These are phyloP conservation scores for Cytospora paraplurivora DNA, from an alignment of 2,329 filamentous ascomycete genomes.

Conservation along the genomic window DNA sequence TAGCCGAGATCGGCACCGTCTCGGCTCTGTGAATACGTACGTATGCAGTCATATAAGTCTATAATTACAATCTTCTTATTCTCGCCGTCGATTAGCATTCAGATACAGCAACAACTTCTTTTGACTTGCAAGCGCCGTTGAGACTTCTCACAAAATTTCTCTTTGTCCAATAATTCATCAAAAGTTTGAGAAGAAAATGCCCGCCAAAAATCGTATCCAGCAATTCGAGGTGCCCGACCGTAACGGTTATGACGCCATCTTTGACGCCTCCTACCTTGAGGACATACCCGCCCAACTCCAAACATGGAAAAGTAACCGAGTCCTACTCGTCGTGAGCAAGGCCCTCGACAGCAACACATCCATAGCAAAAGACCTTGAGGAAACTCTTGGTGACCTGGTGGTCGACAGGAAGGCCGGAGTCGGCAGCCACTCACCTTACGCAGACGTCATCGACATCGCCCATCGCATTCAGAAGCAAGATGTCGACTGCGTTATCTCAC, in stretches of 20 bases:
- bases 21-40: neutral
- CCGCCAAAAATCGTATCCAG: neutral
- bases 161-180: neutral
- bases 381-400: neutral
- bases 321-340: neutral
- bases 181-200: neutral
- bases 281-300: neutral
- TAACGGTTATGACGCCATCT: neutral
- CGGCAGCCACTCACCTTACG: neutral
- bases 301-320: neutral
- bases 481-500: neutral
- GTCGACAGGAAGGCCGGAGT: conserved; percentile 2
- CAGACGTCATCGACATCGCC: conserved; percentile 2
- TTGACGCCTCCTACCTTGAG: neutral
- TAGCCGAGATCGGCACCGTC: neutral
- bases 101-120: too few relatives aligned
- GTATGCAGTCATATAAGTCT: neutral
- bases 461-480: neutral
- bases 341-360: conserved; percentile 1
- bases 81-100: too few relatives aligned
- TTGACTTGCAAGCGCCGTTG: too few relatives aligned
- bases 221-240: neutral
- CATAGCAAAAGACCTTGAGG: neutral
- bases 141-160: neutral
- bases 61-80: neutral